Base-by-base conservation (phyloP, 768 basidiomycete genomes). In the Lactarius sp. region DNA sequence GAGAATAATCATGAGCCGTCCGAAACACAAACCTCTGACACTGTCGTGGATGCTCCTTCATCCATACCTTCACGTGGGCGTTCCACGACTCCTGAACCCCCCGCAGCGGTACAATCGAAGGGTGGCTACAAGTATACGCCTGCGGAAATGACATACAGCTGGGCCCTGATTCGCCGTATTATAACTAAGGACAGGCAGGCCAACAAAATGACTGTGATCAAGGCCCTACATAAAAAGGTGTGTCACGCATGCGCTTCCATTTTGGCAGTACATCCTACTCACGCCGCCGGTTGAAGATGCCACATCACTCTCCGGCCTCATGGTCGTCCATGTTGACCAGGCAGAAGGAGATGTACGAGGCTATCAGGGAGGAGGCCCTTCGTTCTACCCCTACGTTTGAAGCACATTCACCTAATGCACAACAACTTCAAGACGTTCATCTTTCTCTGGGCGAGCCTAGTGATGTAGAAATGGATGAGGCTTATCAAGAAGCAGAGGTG, bases 261-360 rank as follows among this genome's bases (percentile, higher is more conserved):
- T 51, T 52, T 52, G 16, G 13, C 31, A 54, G 12, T 18, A 14
- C 27, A 13, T 39, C 44, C 20, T 57, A 39, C 20, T 59, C 9
- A 33, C 13, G 3, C 16, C 16, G 44, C 33, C 5, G 14, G 12
- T 56, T 14, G 27, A 56, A 90, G 88, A 77, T 89, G 76, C 81
- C 85, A 33, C 81, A 85, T 66, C 88, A 89, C 70, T 68, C 77
- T 2, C 13, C 68, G 6, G 70, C 39, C 8, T 86, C 85, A 14
- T 89, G 86, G 86, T 66, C 59, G 70, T 69, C n/a, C 77, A 79
- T 52, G 55, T 84, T 20, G 50, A 66, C 36, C 64, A 63, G 56
- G 70, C 71, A 58, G 44, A 77, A 72, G 27, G 70, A 75, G 10
- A 73, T 77, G 46, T 62, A 87, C 12, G 84, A 83, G n/a, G 69